phyloP scores from a whole-genome alignment of 306 rosid species.

The Begonia fuchsioides region DNA sequence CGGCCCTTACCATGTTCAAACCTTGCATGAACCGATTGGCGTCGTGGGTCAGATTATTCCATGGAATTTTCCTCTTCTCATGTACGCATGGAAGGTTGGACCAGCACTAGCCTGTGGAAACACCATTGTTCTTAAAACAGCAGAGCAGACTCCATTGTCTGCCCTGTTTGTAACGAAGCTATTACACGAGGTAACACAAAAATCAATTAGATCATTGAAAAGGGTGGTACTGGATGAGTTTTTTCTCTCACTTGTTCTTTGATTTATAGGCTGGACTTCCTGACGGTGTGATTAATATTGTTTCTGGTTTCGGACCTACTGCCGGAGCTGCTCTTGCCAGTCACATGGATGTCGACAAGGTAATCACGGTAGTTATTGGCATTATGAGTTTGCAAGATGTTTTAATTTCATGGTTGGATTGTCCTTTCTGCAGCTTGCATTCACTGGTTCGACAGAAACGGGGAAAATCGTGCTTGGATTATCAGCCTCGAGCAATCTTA shows the following conservation, averaged over 20 bases:
- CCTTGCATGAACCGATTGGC: conserved; percentile 90
- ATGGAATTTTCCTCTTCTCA: conserved; percentile 90
- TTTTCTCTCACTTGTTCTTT: too few species aligned
- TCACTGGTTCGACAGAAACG: conserved; percentile 82
- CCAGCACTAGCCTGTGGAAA: conserved; percentile 92
- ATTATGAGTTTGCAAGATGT: too few species aligned
- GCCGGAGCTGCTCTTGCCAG: conserved; percentile 92
- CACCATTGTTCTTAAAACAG: conserved; percentile 68
- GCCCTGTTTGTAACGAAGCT: conserved; percentile 54
- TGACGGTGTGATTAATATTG: conserved; percentile 60
- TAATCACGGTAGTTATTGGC: conserved; percentile 4
- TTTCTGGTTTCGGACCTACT: conserved; percentile 91
- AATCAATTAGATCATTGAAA: too few species aligned
- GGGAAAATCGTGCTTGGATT: conserved; percentile 60
- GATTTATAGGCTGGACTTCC: conserved; percentile 81
- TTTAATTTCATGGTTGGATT: too few species aligned
- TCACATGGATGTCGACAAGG: conserved; percentile 95
- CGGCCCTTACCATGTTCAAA: conserved; percentile 58
- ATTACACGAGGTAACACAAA: conserved; percentile 51
- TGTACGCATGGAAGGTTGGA: conserved; percentile 87
- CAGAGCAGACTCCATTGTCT: conserved; percentile 91
- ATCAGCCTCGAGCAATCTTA: conserved; percentile 82
- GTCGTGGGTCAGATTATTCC: conserved; percentile 96
- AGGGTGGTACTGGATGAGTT: too few species aligned
- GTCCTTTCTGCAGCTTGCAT: conserved; percentile 53